These are phyloP conservation scores for Neocatenulostroma microsporum DNA, from an alignment of 2,329 filamentous ascomycete species.

Conservation along the genomic window DNA sequence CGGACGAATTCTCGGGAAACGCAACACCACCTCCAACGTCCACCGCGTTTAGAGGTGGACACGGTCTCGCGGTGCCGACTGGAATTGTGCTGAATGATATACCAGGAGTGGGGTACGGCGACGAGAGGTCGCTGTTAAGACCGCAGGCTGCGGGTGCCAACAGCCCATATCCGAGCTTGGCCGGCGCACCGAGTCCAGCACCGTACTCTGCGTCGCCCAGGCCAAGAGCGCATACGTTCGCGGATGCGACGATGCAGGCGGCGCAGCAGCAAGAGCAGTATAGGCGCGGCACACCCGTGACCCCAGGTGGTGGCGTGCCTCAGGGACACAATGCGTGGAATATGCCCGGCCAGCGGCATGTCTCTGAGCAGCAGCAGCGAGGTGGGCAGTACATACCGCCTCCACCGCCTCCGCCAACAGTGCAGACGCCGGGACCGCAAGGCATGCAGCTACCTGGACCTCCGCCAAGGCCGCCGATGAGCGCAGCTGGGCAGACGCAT, in stretches of 20 bases:
- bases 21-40: constrained; percentile 9
- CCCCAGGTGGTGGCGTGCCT: constrained; percentile 13
- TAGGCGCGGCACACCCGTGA: constrained; percentile 24
- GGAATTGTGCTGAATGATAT: constrained; percentile 15
- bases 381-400: constrained; percentile 46
- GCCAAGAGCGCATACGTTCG: constrained; percentile 11
- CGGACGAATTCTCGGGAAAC: constrained; percentile 9
- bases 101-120: constrained; percentile 11
- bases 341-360: constrained; percentile 31
- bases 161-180: constrained; percentile 29
- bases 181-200: constrained; percentile 20
- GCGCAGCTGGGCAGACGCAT: constrained; percentile 34
- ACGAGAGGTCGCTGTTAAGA: constrained; percentile 14
- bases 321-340: constrained; percentile 26
- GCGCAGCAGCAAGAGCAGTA: constrained; percentile 22
- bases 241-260: constrained; percentile 9
- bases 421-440: no score
- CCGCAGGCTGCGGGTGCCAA: constrained; percentile 7
- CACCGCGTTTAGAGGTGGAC: constrained; percentile 4
- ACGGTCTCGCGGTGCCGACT: constrained; percentile 10
- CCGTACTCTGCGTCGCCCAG: constrained; percentile 9
- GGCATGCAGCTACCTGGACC: constrained; percentile 52
- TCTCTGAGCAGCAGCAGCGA: constrained; percentile 22
- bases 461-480: constrained; percentile 48
- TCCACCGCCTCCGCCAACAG: constrained; percentile 47